These are phyloP conservation scores for Amyloporia xantha DNA, from an alignment of 768 basidiomycete species.

Conservation along the genomic window DNA sequence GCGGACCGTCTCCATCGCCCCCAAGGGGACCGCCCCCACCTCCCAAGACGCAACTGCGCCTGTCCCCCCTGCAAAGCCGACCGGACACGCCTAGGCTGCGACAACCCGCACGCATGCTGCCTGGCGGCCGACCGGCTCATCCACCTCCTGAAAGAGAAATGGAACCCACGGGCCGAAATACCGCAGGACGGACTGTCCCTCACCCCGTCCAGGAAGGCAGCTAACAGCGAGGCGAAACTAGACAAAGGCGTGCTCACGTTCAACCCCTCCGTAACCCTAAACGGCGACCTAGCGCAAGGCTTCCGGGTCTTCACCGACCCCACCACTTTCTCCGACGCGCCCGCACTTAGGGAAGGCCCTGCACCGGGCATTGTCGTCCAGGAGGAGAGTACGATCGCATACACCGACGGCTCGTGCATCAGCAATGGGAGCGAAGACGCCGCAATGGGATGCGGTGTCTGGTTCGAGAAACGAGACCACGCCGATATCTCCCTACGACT, in stretches of 20 bases:
- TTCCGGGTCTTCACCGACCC: neutral
- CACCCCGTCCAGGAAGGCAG: neutral
- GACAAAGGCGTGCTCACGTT: neutral
- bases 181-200: neutral
- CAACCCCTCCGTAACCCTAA: neutral
- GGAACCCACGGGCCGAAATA: neutral
- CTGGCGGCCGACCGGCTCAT: conserved; percentile 13
- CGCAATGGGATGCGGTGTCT: neutral
- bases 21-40: neutral
- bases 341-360: neutral
- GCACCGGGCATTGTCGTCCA: neutral
- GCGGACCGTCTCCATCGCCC: neutral
- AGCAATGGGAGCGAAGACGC: neutral
- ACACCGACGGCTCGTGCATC: neutral
- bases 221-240: neutral
- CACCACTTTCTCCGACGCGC: neutral
- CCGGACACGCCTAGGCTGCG: neutral
- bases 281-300: neutral
- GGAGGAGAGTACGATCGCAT: neutral
- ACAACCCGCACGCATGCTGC: neutral
- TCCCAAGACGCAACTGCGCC: neutral
- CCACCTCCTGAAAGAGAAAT: neutral
- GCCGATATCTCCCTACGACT: neutral
- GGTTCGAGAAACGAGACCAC: neutral
- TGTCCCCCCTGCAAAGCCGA: neutral